Conservation (phyloP, 2,329 filamentous ascomycete genomes). For the Aureobasidium melanogenum region DNA sequence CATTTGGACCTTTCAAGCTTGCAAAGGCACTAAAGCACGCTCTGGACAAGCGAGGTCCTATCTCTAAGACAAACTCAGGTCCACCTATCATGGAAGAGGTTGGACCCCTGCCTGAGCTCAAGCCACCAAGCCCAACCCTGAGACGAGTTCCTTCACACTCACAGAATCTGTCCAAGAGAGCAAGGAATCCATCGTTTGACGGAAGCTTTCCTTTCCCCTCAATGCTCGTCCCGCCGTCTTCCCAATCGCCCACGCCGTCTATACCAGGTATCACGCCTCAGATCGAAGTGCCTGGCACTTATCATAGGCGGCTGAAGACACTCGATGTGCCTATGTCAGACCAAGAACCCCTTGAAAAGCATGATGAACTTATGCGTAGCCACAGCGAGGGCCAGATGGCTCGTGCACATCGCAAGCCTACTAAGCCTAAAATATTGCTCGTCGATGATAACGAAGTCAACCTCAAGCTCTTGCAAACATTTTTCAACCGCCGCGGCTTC, state of each 20-base stretch:
- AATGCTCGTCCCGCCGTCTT: background rate
- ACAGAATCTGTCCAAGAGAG: background rate
- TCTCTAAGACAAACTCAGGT: background rate
- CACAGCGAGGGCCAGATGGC: background rate
- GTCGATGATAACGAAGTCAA: conserved; percentile 22
- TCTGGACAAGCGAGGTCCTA: background rate
- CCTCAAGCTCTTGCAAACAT: conserved; percentile 15
- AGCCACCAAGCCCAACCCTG: background rate
- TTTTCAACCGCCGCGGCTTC: conserved; percentile 7
- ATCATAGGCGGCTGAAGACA: background rate
- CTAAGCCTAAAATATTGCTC: conserved; percentile 14
- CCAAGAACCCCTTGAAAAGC: background rate
- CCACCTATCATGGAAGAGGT: background rate
- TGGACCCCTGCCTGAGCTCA: background rate
- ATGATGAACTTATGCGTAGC: background rate
- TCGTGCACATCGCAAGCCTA: background rate
- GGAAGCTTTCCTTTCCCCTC: background rate
- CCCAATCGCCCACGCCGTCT: background rate
- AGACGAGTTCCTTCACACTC: background rate
- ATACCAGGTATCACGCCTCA: background rate
- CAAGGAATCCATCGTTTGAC: background rate
- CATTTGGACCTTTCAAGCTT: conserved; percentile 29
- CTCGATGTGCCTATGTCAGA: background rate
- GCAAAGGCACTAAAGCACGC: conserved; percentile 16
- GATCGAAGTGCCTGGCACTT: background rate